Evolutionary conservation across 2,329 filamentous ascomycete genomes (phyloP).

Genomic region (Huntiella decipiens): DNA sequence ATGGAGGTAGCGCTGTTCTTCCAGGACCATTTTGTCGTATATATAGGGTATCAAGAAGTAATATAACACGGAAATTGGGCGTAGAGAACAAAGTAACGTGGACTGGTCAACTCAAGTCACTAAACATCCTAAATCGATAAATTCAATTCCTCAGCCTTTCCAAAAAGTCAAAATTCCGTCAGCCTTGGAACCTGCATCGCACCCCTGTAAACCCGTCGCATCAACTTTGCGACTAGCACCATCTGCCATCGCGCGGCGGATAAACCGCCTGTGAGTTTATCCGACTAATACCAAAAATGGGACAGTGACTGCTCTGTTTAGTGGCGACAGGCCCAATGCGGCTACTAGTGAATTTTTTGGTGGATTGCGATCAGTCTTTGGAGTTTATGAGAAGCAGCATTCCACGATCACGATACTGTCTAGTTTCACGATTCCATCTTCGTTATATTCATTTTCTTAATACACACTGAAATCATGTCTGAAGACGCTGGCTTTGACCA

Average conservation of each 20-base stretch:
- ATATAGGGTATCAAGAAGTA: neutral
- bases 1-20: conserved; percentile 84
- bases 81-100: neutral
- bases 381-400: neutral
- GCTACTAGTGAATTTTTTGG: conserved; percentile 3
- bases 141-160: conserved; percentile 7
- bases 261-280: conserved; percentile 4
- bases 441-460: neutral
- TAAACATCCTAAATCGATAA: too few relatives aligned
- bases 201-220: neutral
- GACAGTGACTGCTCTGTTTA: too few relatives aligned
- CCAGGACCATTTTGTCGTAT: conserved; percentile 47
- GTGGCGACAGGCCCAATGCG: neutral
- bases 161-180: conserved; percentile 1
- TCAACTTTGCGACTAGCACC: neutral
- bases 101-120: neutral
- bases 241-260: neutral
- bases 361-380: neutral
- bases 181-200: conserved; percentile 5
- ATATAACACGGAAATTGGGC: neutral
- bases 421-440: neutral
- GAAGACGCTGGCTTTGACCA: conserved; percentile 62
- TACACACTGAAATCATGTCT: conserved; percentile 45
- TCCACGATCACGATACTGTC: neutral
- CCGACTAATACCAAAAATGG: conserved; percentile 1